These are phyloP conservation scores for Oryza nivara DNA, from an alignment of 176 grass and related monocot species.

Conservation along the genomic window DNA sequence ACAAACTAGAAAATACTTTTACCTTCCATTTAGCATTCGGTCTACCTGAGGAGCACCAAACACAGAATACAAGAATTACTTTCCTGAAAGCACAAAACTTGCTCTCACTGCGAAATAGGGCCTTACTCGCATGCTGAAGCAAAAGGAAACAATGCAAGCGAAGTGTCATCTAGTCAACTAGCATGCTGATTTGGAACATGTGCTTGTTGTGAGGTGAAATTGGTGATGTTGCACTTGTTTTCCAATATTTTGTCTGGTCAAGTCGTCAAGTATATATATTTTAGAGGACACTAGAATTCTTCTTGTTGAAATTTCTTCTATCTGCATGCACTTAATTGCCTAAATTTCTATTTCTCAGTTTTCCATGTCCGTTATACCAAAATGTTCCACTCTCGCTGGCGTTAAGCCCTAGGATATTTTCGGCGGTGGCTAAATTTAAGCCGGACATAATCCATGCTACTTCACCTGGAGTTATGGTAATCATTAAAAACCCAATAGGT, in stretches of 20 bases:
- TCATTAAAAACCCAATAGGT: neutral
- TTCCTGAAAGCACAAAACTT: conserved; percentile 8
- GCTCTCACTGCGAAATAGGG: neutral
- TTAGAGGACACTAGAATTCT: neutral
- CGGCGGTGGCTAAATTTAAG: conserved; percentile 83
- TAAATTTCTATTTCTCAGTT: conserved; percentile 58
- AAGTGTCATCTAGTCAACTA: neutral
- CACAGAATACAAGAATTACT: neutral
- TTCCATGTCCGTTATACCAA: conserved; percentile 93
- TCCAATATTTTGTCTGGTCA: neutral
- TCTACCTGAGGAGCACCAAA: neutral
- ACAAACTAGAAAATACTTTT: conserved; percentile 6
- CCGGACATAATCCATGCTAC: conserved; percentile 95
- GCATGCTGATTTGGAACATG: conserved; percentile 3
- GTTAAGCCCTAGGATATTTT: conserved; percentile 93
- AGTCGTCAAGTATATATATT: neutral
- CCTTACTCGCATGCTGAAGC: neutral
- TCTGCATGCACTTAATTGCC: neutral
- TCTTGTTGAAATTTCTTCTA: neutral
- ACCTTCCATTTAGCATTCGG: neutral
- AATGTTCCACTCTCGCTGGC: conserved; percentile 91
- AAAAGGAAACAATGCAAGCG: conserved; percentile 4
- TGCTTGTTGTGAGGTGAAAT: neutral
- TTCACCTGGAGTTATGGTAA: conserved; percentile 97
- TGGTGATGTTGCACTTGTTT: neutral